Evolutionary conservation across 1,284 basidiomycete genomes (phyloP).

Genomic region (Apiotrichum brassicae): DNA sequence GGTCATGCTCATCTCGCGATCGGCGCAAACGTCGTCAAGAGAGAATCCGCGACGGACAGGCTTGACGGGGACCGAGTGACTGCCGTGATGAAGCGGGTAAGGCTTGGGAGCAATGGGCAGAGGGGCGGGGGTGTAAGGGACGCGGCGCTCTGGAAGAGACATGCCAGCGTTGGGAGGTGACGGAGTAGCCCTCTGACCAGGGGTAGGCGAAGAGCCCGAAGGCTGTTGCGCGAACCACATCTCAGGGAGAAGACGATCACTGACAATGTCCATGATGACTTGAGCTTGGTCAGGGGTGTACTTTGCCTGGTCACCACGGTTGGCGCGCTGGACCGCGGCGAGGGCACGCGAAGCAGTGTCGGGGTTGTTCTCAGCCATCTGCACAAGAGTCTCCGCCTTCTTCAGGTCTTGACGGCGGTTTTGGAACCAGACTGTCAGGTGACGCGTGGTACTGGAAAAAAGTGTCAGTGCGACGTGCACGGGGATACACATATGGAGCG

Average conservation of each 20-base stretch:
- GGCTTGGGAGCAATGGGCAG: slow-evolving; percentile 16
- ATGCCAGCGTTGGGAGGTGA: slow-evolving; percentile 1
- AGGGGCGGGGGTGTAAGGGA: slow-evolving; percentile 11
- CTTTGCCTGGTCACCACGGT: slow-evolving; percentile 18
- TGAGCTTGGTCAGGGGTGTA: slow-evolving; percentile 13
- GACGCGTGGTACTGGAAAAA: slow-evolving; percentile 16
- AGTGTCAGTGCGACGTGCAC: neutral
- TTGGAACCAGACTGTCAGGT: slow-evolving; percentile 24
- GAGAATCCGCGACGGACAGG: slow-evolving; percentile 18
- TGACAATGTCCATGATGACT: slow-evolving; percentile 21
- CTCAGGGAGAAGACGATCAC: slow-evolving; percentile 16
- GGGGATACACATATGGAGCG: neutral
- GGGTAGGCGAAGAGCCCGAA: slow-evolving; percentile 17
- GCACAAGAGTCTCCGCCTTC: slow-evolving; percentile 16
- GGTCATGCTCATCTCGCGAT: slow-evolving; percentile 22
- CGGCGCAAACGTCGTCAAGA: slow-evolving; percentile 20
- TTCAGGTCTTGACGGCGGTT: slow-evolving; percentile 23
- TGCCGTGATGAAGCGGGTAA: slow-evolving; percentile 1
- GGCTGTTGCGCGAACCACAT: slow-evolving; percentile 18
- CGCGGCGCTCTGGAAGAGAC: slow-evolving; percentile 3
- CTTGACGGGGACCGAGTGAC: slow-evolving; percentile 12
- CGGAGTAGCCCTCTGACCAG: slow-evolving; percentile 3
- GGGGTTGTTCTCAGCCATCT: slow-evolving; percentile 19
- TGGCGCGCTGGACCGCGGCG: slow-evolving; percentile 17
- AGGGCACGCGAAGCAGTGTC: slow-evolving; percentile 17